Conservation (phyloP, 2,329 filamentous ascomycete species). For the Claviceps spartinae region DNA sequence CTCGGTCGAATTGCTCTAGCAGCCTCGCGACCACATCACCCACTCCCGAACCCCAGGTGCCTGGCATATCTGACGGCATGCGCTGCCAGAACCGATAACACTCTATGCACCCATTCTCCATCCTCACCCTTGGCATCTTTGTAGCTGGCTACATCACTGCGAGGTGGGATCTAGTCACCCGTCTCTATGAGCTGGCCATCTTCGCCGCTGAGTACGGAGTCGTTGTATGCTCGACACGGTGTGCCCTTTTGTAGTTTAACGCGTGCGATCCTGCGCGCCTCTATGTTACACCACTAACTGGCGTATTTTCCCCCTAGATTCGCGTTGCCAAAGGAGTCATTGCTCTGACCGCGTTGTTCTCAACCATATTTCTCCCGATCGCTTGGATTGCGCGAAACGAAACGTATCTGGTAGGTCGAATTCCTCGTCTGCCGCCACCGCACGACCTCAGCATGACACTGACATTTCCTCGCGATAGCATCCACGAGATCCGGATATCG, state of each 20-base stretch:
- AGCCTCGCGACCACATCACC: slow-evolving; percentile 2
- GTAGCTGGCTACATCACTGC: slow-evolving; percentile 99
- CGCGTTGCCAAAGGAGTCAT: slow-evolving; percentile 77
- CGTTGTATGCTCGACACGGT: slow-evolving; percentile 43
- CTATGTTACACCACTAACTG: neutral
- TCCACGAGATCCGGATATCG: slow-evolving; percentile 61
- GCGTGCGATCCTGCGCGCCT: neutral
- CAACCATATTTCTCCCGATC: slow-evolving; percentile 71
- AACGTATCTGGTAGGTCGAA: slow-evolving; percentile 54
- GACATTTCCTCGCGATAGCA: slow-evolving; percentile 41
- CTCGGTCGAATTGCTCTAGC: neutral
- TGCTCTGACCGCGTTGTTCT: slow-evolving; percentile 71
- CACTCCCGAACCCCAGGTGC: neutral
- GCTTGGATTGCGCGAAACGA: slow-evolving; percentile 72
- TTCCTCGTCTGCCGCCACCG: neutral
- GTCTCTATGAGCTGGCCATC: slow-evolving; percentile 89
- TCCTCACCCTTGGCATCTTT: slow-evolving; percentile 94
- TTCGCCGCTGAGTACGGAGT: slow-evolving; percentile 99
- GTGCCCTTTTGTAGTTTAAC: neutral
- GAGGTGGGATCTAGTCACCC: slow-evolving; percentile 94
- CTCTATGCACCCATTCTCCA: slow-evolving; percentile 95
- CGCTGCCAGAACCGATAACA: slow-evolving; percentile 26
- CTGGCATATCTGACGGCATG: slow-evolving; percentile 24
- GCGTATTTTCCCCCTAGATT: slow-evolving; percentile 36
- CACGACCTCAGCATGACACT: neutral